Percentiles rank a stretch among this genome's conserved stretches.
Conservation (phyloP, 2,329 filamentous ascomycete species). For the Botrytis porri region DNA sequence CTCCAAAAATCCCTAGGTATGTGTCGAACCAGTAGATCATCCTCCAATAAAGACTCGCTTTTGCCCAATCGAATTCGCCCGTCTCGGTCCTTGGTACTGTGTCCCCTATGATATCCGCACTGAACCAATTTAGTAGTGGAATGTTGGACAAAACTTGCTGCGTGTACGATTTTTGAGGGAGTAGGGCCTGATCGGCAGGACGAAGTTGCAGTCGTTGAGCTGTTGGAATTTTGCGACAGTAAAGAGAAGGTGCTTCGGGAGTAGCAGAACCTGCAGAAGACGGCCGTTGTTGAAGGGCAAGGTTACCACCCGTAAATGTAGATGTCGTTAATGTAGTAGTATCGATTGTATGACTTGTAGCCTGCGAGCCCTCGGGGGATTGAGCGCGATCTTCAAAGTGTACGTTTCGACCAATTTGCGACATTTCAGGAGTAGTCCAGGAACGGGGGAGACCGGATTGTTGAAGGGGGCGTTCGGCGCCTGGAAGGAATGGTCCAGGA, state of each 20-base stretch:
- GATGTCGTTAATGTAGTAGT: conserved; percentile 48
- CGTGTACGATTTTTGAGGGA: conserved; percentile 63
- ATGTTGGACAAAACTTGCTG: conserved; percentile 64
- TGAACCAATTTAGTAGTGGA: conserved; percentile 70
- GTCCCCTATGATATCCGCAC: conserved; percentile 68
- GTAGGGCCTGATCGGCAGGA: conserved; percentile 66
- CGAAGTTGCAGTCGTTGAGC: conserved; percentile 64
- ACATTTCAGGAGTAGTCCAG: conserved; percentile 32
- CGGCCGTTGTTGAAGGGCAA: conserved; percentile 39
- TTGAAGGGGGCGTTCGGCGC: conserved; percentile 22
- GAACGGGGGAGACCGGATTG: conserved; percentile 32
- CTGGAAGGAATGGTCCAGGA: conserved; percentile 21
- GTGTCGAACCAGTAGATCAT: conserved; percentile 62
- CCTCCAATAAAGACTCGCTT: conserved; percentile 65
- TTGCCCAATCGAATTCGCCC: conserved; percentile 74
- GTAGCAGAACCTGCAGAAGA: conserved; percentile 33
- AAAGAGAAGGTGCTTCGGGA: conserved; percentile 40
- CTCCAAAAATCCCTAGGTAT: conserved; percentile 56
- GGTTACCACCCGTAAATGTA: conserved; percentile 29
- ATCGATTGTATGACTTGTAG: conserved; percentile 56
- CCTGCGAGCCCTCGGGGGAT: conserved; percentile 34
- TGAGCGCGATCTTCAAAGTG: conserved; percentile 17
- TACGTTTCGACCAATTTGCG: conserved; percentile 32
- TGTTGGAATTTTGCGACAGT: conserved; percentile 62
- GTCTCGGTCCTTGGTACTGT: conserved; percentile 69